Evolutionary conservation across 2,329 filamentous ascomycete genomes (phyloP), one percentile per base, ranked within the genome.

Genomic region (Stagonosporopsis rhizophila): DNA sequence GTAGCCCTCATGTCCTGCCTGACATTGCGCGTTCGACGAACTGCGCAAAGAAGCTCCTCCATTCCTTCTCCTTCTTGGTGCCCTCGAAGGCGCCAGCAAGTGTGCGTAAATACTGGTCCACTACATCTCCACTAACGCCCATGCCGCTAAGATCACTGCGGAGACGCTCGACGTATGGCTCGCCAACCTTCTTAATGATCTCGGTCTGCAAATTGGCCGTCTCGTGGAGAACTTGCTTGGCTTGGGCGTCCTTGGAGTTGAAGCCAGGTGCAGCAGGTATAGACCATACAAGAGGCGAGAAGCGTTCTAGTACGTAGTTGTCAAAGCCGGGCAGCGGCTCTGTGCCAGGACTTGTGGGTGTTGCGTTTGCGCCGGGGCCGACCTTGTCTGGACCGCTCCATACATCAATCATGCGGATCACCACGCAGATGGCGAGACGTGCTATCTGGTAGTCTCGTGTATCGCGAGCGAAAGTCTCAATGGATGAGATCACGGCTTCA

Each of bases 201-300:
- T 86, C 89, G 77, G 95, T 92, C 77, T 99, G 92, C 56, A 99
- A 79, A 2, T 84, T 85, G 2, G 92, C 92, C 60, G 96, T 92
- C 79, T 99, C 95, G 52, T 87, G 88, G 35, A 99, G 84, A 1
- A 97, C 90, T 75, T 93, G 89, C 73, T 90, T 90, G 30, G 90
- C 90, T 78, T 96, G 92, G 1, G 93, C 92, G 73, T 99, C 95
- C 61, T 88, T 87, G 1, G 91, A 87, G 62, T 89, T 89, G 82
- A 98, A 97, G 19, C 84, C 84, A 6, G 89, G 82, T 40, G 93
- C 89, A 35, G 86, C 87, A 32, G 96, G 86, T 6, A 98, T 87
- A 37, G 91, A 89, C 95, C 95, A 99, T 74, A 90, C 93, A 7
- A 96, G 83, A 0, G 90, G 85, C 56, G 96, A 94, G 79, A 99